Base-by-base conservation (phyloP, 2,329 filamentous ascomycete genomes). In the Geoglossum cookeanum region DNA sequence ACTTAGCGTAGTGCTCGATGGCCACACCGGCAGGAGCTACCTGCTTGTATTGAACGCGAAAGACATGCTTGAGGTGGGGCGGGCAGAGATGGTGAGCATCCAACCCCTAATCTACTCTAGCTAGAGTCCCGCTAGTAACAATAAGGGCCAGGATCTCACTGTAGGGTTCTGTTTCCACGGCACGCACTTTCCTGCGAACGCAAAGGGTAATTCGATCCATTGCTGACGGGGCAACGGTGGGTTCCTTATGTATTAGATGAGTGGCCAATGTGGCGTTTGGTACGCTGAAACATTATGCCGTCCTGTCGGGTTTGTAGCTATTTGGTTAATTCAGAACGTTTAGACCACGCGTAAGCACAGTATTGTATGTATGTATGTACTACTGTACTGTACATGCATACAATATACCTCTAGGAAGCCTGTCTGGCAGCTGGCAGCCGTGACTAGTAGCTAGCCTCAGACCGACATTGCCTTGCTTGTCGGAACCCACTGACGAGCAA, bases 1-100 rank as follows among this genome's bases (percentile, higher is more conserved):
- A 22, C 64, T 85, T 58, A 78, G 72, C 52, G 75, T 87, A 0
- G 77, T 87, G 3, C 71, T 87, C 1, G 79, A 87, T 64, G 81
- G 82, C 0, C 64, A 67, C n/a, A 69, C 68, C 4, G 72, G 73
- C 60, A 77, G 61, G 60, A 85, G 82, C 61, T 87, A 86, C 65
- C 68, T 88, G 55, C 62, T 87, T 45, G 82, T 80, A 58, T 65
- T 87, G 35, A 75, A 83, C 64, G 83, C 83, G 3, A 75, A 64
- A 65, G 78, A 75, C 3, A 75, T 87, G 75, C 68, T 66, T 59
- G 84, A 87, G 70, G 44, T 80, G 52, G 84, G 81, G 0, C 74
- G 81, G 48, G 83, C 83, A 3, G 78, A 83, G 62, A 74, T 80
- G 27, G 73, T 74, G 1, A 79, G 79, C 62, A 74, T 78, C 0